Evolutionary conservation across 1,284 basidiomycete species (phyloP), one percentile per base, ranked within the genome.

Genomic region (Heterobasidion parviporum): DNA sequence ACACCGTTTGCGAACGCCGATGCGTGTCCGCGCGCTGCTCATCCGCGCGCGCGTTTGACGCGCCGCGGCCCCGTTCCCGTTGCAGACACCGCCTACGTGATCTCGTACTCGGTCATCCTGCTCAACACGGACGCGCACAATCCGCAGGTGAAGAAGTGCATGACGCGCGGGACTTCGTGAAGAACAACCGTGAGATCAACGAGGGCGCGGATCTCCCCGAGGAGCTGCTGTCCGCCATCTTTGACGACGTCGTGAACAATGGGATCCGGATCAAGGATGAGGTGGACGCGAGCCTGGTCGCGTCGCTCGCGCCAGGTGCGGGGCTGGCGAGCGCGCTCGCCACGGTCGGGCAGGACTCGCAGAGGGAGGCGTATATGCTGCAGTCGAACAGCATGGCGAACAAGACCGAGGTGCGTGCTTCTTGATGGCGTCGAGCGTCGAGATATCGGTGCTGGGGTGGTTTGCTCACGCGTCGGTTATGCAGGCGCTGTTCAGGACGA

Each of bases 231-330:
- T 77, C 74, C 6, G 74, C 72, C 33, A 89, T 97, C 59, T 98
- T 82, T 68, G 92, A 98, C 63, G 92, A 96, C 51, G 98, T 98
- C 62, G 81, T 85, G 54, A 78, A 71, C 48, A 94, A 97, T 64
- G 95, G 98, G 71, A 98, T 98, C 65, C 82, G 91, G 63, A 97
- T 98, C 94, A 97, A 97, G 74, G 95, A 98, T 65, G 94, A 98
- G 72, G 74, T 94, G 33, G 93, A 94, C 62, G 74, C 82, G 41
- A 72, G 72, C 10, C 64, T 79, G 7, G 60, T 50, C 14, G 68
- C 69, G 33, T 64, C 77, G 50, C 72, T 76, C 1, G 79, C 82
- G 9, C 82, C 87, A 35, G 93, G 94, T 51, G 20, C 45, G 9
- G 45, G 45, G 10, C 72, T 96, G 46, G 87, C 91, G 0, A 84